A percentile compares a stretch with the other conserved stretches of the same genome.
Evolutionary conservation across 1,284 basidiomycete genomes (phyloP).

Genomic region (Xanthoconium separans): DNA sequence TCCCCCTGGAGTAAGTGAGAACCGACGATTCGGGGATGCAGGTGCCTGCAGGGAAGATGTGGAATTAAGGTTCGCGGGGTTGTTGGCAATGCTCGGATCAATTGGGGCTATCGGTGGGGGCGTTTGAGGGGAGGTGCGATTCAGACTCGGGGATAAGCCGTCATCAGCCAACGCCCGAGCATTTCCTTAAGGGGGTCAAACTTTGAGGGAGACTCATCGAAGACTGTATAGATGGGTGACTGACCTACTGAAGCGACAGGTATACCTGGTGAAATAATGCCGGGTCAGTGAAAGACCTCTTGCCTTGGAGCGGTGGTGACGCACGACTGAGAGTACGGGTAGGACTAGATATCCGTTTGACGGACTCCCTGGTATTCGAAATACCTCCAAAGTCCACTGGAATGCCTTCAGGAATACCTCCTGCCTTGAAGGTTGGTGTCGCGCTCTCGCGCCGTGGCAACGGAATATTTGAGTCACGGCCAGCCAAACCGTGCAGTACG

Average conservation of each 20-base stretch:
- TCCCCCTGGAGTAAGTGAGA: conserved; percentile 69
- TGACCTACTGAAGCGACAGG: conserved; percentile 77
- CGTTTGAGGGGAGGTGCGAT: conserved; percentile 30
- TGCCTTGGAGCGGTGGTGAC: conserved; percentile 38
- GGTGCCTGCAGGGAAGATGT: conserved; percentile 34
- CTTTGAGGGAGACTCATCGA: conserved; percentile 17
- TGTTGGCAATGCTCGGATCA: conserved; percentile 30
- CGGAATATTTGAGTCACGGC: conserved; percentile 71
- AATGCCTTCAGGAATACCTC: conserved; percentile 68
- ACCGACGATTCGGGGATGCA: conserved; percentile 49
- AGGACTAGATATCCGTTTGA: conserved; percentile 65
- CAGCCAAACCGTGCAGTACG: conserved; percentile 64
- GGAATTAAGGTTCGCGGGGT: conserved; percentile 21
- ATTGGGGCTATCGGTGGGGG: conserved; percentile 28
- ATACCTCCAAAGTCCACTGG: conserved; percentile 52
- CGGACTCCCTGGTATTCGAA: conserved; percentile 37
- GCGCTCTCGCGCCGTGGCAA: conserved; percentile 55
- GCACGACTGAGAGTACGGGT: conserved; percentile 76
- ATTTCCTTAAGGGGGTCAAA: conserved; percentile 54
- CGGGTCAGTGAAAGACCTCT: conserved; percentile 27
- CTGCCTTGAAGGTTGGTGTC: conserved; percentile 40
- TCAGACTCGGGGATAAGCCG: conserved; percentile 40
- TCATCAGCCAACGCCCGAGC: conserved; percentile 78
- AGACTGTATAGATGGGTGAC: conserved; percentile 25
- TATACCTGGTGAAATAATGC: conserved; percentile 54